Evolutionary conservation across 1,284 basidiomycete species (phyloP).

Genomic region (Volvariella volvacea): DNA sequence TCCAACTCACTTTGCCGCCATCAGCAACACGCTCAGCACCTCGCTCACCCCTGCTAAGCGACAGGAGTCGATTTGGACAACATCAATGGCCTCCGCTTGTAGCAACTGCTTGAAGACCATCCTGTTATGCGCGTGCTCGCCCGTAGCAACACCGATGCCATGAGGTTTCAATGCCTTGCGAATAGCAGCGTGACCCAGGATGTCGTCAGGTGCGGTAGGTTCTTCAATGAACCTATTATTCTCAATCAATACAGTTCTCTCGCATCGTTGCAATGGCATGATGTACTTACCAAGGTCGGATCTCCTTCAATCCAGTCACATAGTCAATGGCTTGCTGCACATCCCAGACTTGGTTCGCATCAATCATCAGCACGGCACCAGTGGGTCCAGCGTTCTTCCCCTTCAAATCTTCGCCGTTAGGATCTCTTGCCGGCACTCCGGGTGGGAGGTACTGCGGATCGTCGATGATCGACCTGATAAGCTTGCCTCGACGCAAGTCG

Average conservation of each 20-base stretch:
- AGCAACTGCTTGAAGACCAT: conserved; percentile 98
- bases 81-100: conserved; percentile 90
- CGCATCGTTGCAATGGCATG: neutral
- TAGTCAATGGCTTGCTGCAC: conserved; percentile 91
- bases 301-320: conserved; percentile 71
- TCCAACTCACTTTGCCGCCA: conserved; percentile 90
- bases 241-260: neutral
- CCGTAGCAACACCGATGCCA: conserved; percentile 91
- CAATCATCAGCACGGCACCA: conserved; percentile 92
- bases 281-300: conserved; percentile 78
- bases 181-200: conserved; percentile 79
- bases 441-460: conserved; percentile 70
- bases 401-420: conserved; percentile 52
- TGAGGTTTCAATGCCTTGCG: conserved; percentile 76
- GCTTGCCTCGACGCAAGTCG: conserved; percentile 80
- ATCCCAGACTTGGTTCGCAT: conserved; percentile 97
- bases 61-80: conserved; percentile 95
- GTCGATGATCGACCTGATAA: conserved; percentile 93
- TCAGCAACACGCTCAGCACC: conserved; percentile 87
- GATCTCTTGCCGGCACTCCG: conserved; percentile 52
- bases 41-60: conserved; percentile 91
- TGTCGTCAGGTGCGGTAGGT: conserved; percentile 90
- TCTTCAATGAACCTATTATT: conserved; percentile 87
- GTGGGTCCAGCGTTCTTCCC: conserved; percentile 95
- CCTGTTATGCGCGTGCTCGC: conserved; percentile 93